A percentile compares a stretch with the other conserved stretches of the same genome.
These are phyloP conservation scores for Rhynchosporium secalis DNA, from an alignment of 2,329 filamentous ascomycete genomes.

Conservation along the genomic window DNA sequence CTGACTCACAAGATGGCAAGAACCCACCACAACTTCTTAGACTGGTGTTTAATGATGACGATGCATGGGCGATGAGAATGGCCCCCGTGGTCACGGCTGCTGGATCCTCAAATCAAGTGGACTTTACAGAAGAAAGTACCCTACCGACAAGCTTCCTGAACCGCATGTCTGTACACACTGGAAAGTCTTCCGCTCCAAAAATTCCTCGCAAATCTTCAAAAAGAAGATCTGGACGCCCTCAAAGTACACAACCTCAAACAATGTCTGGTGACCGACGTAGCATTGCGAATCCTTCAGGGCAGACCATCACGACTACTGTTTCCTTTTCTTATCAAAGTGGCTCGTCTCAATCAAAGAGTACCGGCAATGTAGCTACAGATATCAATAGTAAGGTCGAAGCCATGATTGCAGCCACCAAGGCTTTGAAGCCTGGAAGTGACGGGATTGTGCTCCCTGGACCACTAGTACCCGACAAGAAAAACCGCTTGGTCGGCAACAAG, in stretches of 20 bases:
- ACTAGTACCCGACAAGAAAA: conserved; percentile 25
- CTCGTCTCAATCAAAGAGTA: not conserved
- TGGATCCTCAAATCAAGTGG: conserved; percentile 16
- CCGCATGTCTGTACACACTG: conserved; percentile 11
- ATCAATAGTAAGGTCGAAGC: conserved; percentile 25
- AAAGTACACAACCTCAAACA: conserved; percentile 11
- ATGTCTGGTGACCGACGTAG: conserved; percentile 4
- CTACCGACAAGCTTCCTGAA: conserved; percentile 5
- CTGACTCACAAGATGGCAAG: conserved; percentile 17
- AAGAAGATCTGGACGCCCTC: conserved; percentile 21
- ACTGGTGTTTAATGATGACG: conserved; percentile 27
- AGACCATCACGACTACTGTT: conserved; percentile 12
- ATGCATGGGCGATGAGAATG: conserved; percentile 27
- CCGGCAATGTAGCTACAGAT: conserved; percentile 12
- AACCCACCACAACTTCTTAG: conserved; percentile 24
- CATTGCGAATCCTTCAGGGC: not conserved
- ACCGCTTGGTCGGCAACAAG: conserved; percentile 27
- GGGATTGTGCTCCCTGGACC: conserved; percentile 13
- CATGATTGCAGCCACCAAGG: conserved; percentile 27
- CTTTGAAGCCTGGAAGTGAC: conserved; percentile 22
- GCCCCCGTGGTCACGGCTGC: conserved; percentile 23
- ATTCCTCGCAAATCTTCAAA: conserved; percentile 34
- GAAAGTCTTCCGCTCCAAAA: conserved; percentile 27
- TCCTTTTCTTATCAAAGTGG: not conserved
- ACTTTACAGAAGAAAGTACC: conserved; percentile 11